Base-by-base conservation (phyloP, 208 protist species). In the Eutreptiella sp. region DNA sequence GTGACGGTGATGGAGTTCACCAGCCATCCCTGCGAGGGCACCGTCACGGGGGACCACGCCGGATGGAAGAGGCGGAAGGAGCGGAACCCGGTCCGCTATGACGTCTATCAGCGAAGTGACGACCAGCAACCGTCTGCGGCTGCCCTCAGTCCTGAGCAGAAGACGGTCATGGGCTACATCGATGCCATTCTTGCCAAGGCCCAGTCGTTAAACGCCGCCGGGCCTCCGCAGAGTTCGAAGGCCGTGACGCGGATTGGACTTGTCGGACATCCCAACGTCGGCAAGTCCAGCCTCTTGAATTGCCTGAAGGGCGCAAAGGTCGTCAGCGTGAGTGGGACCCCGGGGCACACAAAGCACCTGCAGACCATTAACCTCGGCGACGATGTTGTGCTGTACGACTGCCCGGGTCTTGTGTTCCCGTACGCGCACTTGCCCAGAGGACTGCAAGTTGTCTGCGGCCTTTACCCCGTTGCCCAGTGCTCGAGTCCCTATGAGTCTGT, bases 291-390 rank as follows among this genome's bases (percentile, higher is more conserved):
- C 35, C 58, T 98, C 41, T 77, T 98, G 19, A 98, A 98, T 75
- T 90, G 79, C 66, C 77, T 97, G 34, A 79, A 91, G 32, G 92
- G 89, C 29, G 88, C 82, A 26, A 96, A 95, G 60, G 93, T 97
- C 7, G 90, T 95, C 14, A 89, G 79, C 16, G 81, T 89, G n/a
- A 92, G 81, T 46, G 61, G 76, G 16, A 96, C 90, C 14, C 85
- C 94, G 2, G 95, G 95, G 0, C 93, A 97, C 72, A 98, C 94
- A 19, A 98, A 98, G 59, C 90, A 97, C 53, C 62, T 95, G 27
- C 90, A 98, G 70, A 97, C 92, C 0, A 95, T 96, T 32, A 83
- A 83, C 27, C 66, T 97, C 4, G 66, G 46, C 7, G 80, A 90
- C 48, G 32, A 69, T 23, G 61, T 97, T 50, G 79, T 82, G 4